Conservation (phyloP, 2,329 filamentous ascomycete species). For the Ceratocystis destructans region DNA sequence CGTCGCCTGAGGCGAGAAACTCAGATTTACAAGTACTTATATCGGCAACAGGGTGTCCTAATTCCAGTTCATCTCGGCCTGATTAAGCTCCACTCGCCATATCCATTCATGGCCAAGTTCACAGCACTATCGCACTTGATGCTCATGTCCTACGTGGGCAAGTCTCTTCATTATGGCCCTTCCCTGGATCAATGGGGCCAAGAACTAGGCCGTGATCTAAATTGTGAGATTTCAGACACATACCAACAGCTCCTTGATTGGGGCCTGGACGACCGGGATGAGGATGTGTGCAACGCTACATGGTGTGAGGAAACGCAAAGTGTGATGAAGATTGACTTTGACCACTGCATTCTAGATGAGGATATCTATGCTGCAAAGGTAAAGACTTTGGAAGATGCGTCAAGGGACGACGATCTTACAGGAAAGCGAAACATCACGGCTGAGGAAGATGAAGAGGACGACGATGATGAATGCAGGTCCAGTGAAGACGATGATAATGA, state of each 20-base stretch:
- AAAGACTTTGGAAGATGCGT: too few relatives aligned
- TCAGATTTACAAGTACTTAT: neutral
- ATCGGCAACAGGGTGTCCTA: neutral
- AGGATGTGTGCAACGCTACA: neutral
- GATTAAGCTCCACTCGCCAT: neutral
- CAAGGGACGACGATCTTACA: too few relatives aligned
- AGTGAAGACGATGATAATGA: too few relatives aligned
- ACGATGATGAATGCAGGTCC: too few relatives aligned
- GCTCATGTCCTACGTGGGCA: slow-evolving; percentile 25
- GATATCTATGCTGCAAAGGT: too few relatives aligned
- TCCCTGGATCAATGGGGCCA: neutral
- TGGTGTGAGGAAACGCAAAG: neutral
- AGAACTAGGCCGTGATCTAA: neutral
- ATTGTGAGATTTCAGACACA: neutral
- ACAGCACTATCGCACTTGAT: neutral
- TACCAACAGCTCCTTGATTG: neutral
- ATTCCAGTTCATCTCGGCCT: neutral
- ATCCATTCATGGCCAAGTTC: neutral
- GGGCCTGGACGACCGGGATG: neutral
- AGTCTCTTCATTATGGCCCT: neutral
- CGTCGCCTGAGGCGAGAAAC: neutral
- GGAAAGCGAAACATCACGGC: too few relatives aligned
- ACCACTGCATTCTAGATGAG: neutral
- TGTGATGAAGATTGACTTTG: neutral
- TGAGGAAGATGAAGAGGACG: too few relatives aligned